These are phyloP conservation scores for Trichoderma atroviride DNA, from an alignment of 2,329 filamentous ascomycete species.

Conservation along the genomic window DNA sequence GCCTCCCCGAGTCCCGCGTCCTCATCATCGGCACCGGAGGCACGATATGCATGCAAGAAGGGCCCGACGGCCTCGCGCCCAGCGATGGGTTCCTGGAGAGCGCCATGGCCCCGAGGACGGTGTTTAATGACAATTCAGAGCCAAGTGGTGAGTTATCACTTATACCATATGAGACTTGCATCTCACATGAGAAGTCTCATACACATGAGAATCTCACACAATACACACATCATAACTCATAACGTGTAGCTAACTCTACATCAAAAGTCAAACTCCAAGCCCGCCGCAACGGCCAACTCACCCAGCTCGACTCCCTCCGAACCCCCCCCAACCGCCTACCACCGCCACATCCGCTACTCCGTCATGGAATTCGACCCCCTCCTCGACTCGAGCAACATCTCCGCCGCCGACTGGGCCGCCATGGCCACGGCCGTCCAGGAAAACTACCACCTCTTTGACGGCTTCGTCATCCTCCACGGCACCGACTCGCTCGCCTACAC, in stretches of 20 bases:
- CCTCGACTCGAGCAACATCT: constrained; percentile 88
- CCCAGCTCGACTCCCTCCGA: constrained; percentile 67
- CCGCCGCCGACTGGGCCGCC: constrained; percentile 81
- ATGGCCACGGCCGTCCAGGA: constrained; percentile 78
- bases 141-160: constrained; percentile 34
- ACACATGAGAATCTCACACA: background rate
- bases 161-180: background rate
- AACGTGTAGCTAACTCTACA: background rate
- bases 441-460: constrained; percentile 88
- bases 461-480: constrained; percentile 87
- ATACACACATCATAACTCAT: background rate
- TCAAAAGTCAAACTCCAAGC: constrained; percentile 52
- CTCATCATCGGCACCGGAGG: constrained; percentile 90
- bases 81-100: constrained; percentile 78
- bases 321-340: constrained; percentile 82
- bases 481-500: constrained; percentile 91
- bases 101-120: constrained; percentile 78
- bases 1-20: constrained; percentile 73
- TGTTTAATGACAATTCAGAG: constrained; percentile 72
- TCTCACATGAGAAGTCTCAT: constrained; percentile 13
- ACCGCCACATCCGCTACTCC: constrained; percentile 78
- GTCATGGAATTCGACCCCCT: constrained; percentile 83
- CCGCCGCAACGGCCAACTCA: constrained; percentile 51
- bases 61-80: constrained; percentile 77
- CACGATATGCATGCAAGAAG: constrained; percentile 89